Conservation (phyloP, 2,329 filamentous ascomycete species). For the Hypoxylon sp. region DNA sequence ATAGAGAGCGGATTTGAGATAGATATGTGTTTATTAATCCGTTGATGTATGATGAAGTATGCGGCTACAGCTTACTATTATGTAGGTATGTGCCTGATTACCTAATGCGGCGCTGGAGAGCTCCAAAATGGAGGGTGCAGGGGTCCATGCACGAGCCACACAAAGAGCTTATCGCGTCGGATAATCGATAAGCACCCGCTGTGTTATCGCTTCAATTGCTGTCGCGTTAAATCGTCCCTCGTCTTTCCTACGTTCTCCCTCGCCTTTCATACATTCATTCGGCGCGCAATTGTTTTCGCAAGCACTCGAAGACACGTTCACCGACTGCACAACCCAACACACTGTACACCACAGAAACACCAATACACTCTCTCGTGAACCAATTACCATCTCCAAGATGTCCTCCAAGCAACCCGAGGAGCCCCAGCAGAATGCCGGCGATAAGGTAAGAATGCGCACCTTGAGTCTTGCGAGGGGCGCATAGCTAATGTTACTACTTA, state of each 20-base stretch:
- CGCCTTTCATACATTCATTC: neutral
- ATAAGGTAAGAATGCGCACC: slow-evolving; percentile 37
- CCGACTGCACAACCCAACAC: neutral
- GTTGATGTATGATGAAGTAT: slow-evolving; percentile 7
- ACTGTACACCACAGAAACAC: neutral
- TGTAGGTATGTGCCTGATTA: too few relatives aligned
- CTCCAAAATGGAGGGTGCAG: neutral
- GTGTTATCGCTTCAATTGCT: neutral
- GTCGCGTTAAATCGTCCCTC: neutral
- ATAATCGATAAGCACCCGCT: slow-evolving; percentile 9
- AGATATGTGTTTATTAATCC: slow-evolving; percentile 4
- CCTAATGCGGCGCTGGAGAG: slow-evolving; percentile 1
- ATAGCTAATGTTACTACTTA: slow-evolving; percentile 22
- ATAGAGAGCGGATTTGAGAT: slow-evolving; percentile 12
- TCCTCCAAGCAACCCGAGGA: slow-evolving; percentile 49
- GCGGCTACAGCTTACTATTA: slow-evolving; percentile 4
- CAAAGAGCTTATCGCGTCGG: neutral
- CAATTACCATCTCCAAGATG: slow-evolving; percentile 35
- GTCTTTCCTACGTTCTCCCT: neutral
- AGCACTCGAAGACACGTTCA: neutral
- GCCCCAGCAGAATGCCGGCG: slow-evolving; percentile 28
- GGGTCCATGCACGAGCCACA: neutral
- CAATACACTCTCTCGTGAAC: neutral
- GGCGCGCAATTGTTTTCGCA: slow-evolving; percentile 7
- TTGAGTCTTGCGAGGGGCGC: neutral